These are phyloP conservation scores for Thermomyces lanuginosus DNA, from an alignment of 2,329 filamentous ascomycete genomes.

Conservation along the genomic window DNA sequence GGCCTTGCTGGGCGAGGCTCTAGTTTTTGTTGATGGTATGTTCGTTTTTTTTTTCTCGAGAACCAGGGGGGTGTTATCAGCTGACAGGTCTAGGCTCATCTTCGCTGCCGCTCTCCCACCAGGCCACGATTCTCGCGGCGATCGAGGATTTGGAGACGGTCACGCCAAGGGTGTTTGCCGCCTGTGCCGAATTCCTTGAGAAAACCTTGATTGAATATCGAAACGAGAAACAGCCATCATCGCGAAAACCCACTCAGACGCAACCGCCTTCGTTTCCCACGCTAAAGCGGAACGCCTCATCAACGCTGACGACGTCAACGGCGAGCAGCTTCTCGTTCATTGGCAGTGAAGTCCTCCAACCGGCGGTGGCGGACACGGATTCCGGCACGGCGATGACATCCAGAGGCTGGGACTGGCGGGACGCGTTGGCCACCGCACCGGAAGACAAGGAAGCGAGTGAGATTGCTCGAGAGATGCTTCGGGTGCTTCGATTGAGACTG, in stretches of 20 bases:
- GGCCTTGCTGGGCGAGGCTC: constrained; percentile 65
- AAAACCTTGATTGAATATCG: constrained; percentile 55
- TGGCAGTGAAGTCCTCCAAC: constrained; percentile 53
- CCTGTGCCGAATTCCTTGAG: constrained; percentile 63
- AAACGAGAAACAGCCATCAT: constrained; percentile 4
- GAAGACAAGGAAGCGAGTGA: constrained; percentile 2
- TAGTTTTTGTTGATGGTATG: constrained; percentile 54
- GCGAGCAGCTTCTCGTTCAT: constrained; percentile 53
- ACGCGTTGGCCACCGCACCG: constrained; percentile 38
- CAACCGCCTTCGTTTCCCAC: constrained; percentile 42
- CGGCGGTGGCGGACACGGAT: constrained; percentile 4
- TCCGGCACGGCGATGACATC: constrained; percentile 13
- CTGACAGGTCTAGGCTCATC: constrained; percentile 35
- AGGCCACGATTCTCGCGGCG: constrained; percentile 58
- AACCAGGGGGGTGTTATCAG: not conserved
- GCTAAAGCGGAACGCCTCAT: constrained; percentile 48
- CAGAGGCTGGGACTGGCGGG: constrained; percentile 59
- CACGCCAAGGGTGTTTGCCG: constrained; percentile 51
- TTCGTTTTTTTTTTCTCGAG: constrained; percentile 7
- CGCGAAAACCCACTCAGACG: constrained; percentile 1
- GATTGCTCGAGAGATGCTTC: constrained; percentile 34
- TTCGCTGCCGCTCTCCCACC: constrained; percentile 53
- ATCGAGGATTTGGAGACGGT: constrained; percentile 69
- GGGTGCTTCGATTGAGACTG: constrained; percentile 39
- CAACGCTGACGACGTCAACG: constrained; percentile 38